These are phyloP conservation scores for Aegilops sharonensis DNA, from an alignment of 176 grass and related monocot genomes.

Conservation along the genomic window DNA sequence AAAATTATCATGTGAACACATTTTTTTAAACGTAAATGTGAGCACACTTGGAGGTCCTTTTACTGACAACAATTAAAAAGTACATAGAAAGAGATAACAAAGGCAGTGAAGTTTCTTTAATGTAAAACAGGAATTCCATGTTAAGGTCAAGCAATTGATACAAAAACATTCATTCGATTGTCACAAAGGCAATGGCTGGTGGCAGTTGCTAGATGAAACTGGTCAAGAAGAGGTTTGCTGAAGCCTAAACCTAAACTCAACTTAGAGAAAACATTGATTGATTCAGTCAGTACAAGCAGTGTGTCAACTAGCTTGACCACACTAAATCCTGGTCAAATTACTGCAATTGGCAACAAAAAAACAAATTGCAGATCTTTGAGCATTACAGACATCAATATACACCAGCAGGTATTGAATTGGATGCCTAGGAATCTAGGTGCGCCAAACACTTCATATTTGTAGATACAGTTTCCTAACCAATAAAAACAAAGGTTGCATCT, in stretches of 20 bases:
- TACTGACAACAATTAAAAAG: background rate
- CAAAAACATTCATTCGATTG: background rate
- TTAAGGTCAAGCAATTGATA: background rate
- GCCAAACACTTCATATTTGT: background rate
- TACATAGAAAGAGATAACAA: constrained; percentile 12
- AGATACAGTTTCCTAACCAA: background rate
- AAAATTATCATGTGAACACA: background rate
- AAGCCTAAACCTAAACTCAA: background rate
- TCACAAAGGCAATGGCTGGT: background rate
- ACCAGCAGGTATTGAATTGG: background rate
- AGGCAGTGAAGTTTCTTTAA: background rate
- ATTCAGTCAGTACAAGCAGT: background rate
- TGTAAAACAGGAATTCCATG: background rate
- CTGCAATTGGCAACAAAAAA: background rate
- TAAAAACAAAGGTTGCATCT: background rate
- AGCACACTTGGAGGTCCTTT: constrained; percentile 2
- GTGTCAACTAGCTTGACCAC: background rate
- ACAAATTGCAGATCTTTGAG: background rate
- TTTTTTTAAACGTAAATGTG: background rate
- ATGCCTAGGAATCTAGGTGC: background rate
- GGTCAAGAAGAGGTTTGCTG: constrained; percentile 20
- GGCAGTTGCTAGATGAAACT: constrained; percentile 5
- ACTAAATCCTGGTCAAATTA: constrained; percentile 8
- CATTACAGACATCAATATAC: background rate
- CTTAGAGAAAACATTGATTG: background rate